Conservation (phyloP, 2,329 filamentous ascomycete species). For the Aureobasidium pullulans region DNA sequence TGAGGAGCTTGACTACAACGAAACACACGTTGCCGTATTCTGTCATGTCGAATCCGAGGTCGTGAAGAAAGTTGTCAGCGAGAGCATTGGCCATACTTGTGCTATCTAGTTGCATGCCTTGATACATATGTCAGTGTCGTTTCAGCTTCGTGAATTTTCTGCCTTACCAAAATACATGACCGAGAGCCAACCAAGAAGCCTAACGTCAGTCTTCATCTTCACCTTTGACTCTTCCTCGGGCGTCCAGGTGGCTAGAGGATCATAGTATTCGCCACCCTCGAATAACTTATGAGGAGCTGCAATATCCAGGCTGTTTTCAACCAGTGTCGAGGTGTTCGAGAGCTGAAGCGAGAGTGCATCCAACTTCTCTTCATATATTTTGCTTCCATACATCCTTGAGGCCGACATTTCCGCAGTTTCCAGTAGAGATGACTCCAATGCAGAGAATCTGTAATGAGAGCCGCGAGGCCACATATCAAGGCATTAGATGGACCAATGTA, state of each 20-base stretch:
- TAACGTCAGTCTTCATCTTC: slow-evolving; percentile 14
- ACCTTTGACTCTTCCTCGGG: slow-evolving; percentile 10
- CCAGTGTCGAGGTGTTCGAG: neutral
- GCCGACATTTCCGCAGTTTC: neutral
- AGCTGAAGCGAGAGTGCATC: neutral
- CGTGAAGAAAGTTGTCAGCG: slow-evolving; percentile 16
- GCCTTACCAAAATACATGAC: slow-evolving; percentile 13
- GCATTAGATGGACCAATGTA: neutral
- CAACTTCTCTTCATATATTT: neutral
- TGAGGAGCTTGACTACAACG: too few relatives aligned
- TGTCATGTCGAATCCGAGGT: slow-evolving; percentile 11
- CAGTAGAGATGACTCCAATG: too few relatives aligned
- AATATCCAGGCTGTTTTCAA: neutral
- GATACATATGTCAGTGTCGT: neutral
- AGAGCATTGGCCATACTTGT: slow-evolving; percentile 15
- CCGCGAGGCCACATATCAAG: neutral
- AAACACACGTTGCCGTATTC: slow-evolving; percentile 15
- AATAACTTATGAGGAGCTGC: neutral
- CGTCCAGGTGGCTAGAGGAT: slow-evolving; percentile 14
- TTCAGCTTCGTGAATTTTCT: too few relatives aligned
- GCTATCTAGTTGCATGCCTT: slow-evolving; percentile 11
- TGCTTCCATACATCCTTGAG: neutral
- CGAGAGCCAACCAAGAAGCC: slow-evolving; percentile 14
- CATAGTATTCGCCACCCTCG: neutral
- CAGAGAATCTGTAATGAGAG: too few relatives aligned